Percentiles rank a stretch among this genome's conserved stretches.
These are phyloP conservation scores for Monilinia aucupariae DNA, from an alignment of 2,329 filamentous ascomycete species.

Conservation along the genomic window DNA sequence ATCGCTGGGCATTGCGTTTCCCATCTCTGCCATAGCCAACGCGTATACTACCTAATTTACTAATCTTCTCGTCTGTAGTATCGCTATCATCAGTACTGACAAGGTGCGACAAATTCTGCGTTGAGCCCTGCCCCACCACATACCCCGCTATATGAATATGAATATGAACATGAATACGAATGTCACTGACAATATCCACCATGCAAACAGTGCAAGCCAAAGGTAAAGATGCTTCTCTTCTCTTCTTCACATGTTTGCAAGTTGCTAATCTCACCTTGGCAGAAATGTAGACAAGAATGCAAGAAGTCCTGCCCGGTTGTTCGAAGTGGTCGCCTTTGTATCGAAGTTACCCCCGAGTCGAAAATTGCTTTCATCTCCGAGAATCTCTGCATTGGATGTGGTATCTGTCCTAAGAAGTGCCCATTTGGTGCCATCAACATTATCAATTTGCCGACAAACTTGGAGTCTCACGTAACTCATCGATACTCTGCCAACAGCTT, in stretches of 20 bases:
- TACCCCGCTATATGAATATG: slow-evolving; percentile 29
- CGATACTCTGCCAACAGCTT: slow-evolving; percentile 99
- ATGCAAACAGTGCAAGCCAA: slow-evolving; percentile 70
- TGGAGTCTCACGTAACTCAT: slow-evolving; percentile 96
- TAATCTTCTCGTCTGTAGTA: slow-evolving; percentile 51
- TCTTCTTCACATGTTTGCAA: slow-evolving; percentile 14
- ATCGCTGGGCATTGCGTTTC: neutral
- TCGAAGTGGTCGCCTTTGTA: slow-evolving; percentile 93
- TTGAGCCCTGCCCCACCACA: slow-evolving; percentile 39
- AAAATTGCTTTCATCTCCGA: slow-evolving; percentile 99
- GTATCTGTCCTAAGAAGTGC: slow-evolving; percentile 99
- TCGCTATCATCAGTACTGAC: slow-evolving; percentile 98
- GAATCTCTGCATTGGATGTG: slow-evolving; percentile 91
- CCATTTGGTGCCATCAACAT: slow-evolving; percentile 98
- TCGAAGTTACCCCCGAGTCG: slow-evolving; percentile 82
- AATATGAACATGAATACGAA: slow-evolving; percentile 26
- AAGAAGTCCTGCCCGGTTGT: slow-evolving; percentile 98
- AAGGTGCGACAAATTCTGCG: slow-evolving; percentile 59
- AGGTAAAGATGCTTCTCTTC: slow-evolving; percentile 47
- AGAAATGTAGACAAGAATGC: slow-evolving; percentile 99
- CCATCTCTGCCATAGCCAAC: neutral
- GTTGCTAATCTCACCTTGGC: slow-evolving; percentile 34
- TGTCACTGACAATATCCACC: slow-evolving; percentile 39
- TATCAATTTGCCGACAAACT: slow-evolving; percentile 99
- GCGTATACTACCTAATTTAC: neutral